Base-by-base conservation (phyloP, 768 basidiomycete species). In the Suillus tomentosus region DNA sequence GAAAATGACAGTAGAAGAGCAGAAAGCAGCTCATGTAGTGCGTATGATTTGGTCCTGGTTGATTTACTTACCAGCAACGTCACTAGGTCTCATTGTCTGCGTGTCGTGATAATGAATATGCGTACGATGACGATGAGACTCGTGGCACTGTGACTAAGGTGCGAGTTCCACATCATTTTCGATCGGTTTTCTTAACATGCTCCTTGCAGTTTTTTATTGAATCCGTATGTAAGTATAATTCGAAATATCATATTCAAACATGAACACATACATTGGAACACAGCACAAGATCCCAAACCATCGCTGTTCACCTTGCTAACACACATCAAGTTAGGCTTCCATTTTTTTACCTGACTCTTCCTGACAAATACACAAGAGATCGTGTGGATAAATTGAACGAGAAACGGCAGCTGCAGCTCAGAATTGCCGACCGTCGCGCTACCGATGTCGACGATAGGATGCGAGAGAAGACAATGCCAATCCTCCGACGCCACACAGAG, bases 51-150 rank as follows among this genome's bases (percentile, higher is more conserved):
- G 10, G 17, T 27, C 31, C 15, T 36, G 53, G 19, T 42, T 48
- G 40, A 11, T 8, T 65, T 72, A 50, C 67, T 22, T 6, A 2
- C 36, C 1, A 11, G 15, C 11, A 9, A 34, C 10, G 27, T 13
- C 17, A 51, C 10, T 8, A 76, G 73, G 66, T 74, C 56, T 74
- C 73, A 15, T 40, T 74, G 24, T 72, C 74, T 27, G 73, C 73
- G 39, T 76, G 73, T 42, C 69, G 64, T 50, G 73, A 74, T n/a
- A 66, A 66, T 11, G 68, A 74, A 22, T 40, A 39, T 6, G 73
- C 73, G 5, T 62, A 65, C 15, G 73, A 76, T 24, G 73, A 68
- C 34, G 22, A 68, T 39, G 13, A 10, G 50, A 45, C 10, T 3
- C 65, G 57, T 13, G 65, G 65, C 45, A 68, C 73, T 14, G 58